Evolutionary conservation across 164 flowering plant genomes (phyloP).

Genomic region (Vitis riparia): DNA sequence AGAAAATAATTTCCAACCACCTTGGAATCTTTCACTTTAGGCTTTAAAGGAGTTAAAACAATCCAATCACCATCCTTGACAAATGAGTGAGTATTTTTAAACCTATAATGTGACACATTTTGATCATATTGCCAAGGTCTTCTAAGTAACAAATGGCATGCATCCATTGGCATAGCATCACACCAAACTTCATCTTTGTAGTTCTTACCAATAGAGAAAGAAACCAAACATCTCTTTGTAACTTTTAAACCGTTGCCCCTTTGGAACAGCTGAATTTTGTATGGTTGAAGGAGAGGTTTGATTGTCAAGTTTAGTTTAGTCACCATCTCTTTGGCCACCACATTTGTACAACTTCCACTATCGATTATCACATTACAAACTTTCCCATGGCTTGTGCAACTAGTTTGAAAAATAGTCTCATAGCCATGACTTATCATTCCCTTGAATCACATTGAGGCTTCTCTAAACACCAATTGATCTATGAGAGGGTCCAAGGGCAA

Average conservation of each 20-base stretch:
- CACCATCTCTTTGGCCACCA: not conserved
- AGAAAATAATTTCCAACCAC: too few relatives aligned
- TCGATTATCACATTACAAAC: not conserved
- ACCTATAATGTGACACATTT: not conserved
- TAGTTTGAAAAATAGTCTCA: not conserved
- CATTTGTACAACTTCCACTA: not conserved
- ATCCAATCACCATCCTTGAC: not conserved
- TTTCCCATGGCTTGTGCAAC: conserved; percentile 2
- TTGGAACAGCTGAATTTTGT: too few relatives aligned
- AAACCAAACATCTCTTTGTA: not conserved
- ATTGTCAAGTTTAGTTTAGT: not conserved
- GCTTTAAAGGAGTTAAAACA: too few relatives aligned
- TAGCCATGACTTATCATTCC: not conserved
- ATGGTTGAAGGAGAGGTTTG: too few relatives aligned
- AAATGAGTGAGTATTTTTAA: not conserved
- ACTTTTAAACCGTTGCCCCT: not conserved
- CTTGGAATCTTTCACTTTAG: too few relatives aligned
- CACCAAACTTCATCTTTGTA: not conserved
- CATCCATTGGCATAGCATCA: not conserved
- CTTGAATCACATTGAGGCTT: too few relatives aligned
- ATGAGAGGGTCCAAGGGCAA: too few relatives aligned
- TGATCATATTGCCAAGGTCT: not conserved
- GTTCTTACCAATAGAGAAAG: not conserved
- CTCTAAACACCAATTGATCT: not conserved
- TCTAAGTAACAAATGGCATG: not conserved